Percentiles rank a stretch among this genome's conserved stretches.
phyloP scores from a whole-genome alignment of 371 early-diverging fungal genomes.

The Capillidium heterosporum region DNA sequence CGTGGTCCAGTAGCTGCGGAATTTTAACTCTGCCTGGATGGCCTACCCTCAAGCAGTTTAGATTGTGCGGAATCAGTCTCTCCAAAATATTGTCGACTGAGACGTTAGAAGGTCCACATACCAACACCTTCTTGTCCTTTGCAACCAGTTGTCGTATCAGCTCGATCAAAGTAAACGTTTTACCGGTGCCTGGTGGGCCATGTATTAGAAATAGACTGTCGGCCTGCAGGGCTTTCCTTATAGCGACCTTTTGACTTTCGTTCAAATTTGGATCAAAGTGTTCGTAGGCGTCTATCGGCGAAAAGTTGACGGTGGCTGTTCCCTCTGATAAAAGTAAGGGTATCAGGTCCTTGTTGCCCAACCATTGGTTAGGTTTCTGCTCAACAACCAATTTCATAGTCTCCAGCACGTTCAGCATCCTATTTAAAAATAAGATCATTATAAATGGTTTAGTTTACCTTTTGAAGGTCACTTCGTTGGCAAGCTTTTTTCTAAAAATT shows the following conservation, averaged over 20 bases:
- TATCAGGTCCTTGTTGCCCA: conserved; percentile 7
- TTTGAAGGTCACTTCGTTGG: conserved; percentile 4
- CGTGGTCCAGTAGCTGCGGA: conserved; percentile 42
- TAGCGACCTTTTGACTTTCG: conserved; percentile 54
- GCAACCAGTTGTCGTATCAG: conserved; percentile 60
- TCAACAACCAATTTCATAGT: neutral
- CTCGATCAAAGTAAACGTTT: conserved; percentile 82
- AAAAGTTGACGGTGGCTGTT: conserved; percentile 22
- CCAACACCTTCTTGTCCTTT: conserved; percentile 50
- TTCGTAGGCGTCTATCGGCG: conserved; percentile 10
- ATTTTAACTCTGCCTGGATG: conserved; percentile 67
- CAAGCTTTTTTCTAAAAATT: conserved; percentile 1
- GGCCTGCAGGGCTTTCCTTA: conserved; percentile 39
- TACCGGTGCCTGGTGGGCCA: conserved; percentile 88
- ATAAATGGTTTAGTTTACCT: neutral
- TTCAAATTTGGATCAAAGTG: conserved; percentile 53
- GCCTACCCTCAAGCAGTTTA: conserved; percentile 66
- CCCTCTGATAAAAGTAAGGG: conserved; percentile 12
- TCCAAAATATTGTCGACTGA: conserved; percentile 80
- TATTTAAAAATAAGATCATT: conserved; percentile 1
- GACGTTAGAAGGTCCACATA: conserved; percentile 89
- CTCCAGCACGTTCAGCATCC: neutral
- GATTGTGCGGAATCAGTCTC: conserved; percentile 31
- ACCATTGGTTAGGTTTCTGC: conserved; percentile 10
- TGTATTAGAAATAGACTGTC: conserved; percentile 61